These are phyloP conservation scores for Cronartium quercuum DNA, from an alignment of 1,284 basidiomycete species.

Conservation along the genomic window DNA sequence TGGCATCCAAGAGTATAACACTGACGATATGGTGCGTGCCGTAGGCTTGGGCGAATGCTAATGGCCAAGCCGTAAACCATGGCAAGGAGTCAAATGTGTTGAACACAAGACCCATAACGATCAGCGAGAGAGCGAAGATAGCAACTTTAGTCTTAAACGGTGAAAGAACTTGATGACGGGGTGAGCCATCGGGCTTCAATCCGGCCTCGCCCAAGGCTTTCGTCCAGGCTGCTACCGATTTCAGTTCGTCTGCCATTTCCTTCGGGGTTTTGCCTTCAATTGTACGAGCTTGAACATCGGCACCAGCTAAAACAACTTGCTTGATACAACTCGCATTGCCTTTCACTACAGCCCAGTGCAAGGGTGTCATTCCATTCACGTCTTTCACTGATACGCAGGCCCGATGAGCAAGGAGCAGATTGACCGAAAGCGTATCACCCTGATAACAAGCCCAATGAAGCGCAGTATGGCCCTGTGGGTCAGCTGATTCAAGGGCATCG, in stretches of 20 bases:
- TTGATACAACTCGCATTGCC: constrained; percentile 80
- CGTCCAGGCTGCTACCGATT: constrained; percentile 78
- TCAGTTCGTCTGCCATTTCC: constrained; percentile 91
- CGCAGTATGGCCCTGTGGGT: constrained; percentile 85
- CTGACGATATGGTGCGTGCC: constrained; percentile 88
- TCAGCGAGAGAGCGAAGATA: constrained; percentile 71
- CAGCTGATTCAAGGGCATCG: constrained; percentile 65
- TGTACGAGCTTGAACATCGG: constrained; percentile 73
- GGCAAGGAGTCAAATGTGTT: constrained; percentile 72
- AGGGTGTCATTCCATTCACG: constrained; percentile 73
- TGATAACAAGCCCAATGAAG: constrained; percentile 99
- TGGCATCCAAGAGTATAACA: constrained; percentile 64
- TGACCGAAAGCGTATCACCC: constrained; percentile 90
- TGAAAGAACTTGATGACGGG: constrained; percentile 40
- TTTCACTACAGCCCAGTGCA: constrained; percentile 98
- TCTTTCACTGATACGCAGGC: constrained; percentile 71
- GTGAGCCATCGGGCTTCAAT: constrained; percentile 45
- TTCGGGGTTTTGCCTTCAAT: constrained; percentile 77
- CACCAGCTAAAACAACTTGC: constrained; percentile 74
- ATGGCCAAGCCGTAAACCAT: constrained; percentile 78
- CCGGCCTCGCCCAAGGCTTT: constrained; percentile 75
- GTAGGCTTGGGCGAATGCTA: constrained; percentile 77
- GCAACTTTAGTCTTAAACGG: constrained; percentile 65
- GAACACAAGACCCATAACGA: constrained; percentile 76
- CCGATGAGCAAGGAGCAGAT: constrained; percentile 79